Base-by-base conservation (phyloP, 208 protist genomes). In the Endotrypanum monterogeii region DNA sequence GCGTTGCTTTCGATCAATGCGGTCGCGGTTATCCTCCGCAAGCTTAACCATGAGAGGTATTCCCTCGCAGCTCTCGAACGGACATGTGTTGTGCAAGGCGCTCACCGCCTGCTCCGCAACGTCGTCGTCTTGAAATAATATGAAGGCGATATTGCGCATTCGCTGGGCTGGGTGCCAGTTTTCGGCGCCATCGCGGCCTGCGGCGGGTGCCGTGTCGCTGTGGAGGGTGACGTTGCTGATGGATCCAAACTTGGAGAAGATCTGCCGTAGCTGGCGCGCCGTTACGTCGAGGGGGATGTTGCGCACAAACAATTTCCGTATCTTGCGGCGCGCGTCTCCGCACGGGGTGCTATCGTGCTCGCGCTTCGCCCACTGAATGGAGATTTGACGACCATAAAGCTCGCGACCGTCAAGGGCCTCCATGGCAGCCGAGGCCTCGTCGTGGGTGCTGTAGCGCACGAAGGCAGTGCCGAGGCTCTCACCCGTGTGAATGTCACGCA, bases 401-500 rank as follows among this genome's bases (percentile, higher is more conserved):
- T 86, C 71, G 7, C n/a, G 73, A 1, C 85, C 89, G 61, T 91
- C 83, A 12, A 90, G 82, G 0, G 57, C 83, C 30, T 54, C 69
- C 73, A 96, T 87, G 18, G 92, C 92, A 2, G 67, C 35, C 14
- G 71, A 68, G 18, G 92, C 92, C 65, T 92, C 72, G n/a, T 92
- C 89, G 51, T 85, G 82, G 18, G 75, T 85, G 39, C 79, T 80
- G 76, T 85, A 96, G 68, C 89, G 89, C 66, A 96, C 89, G 86
- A 96, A 96, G 0, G 87, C 92, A 16, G 81, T 96, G 67, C 92
- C 89, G n/a, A 92, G 83, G 37, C 83, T 92, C 69, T 92, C 80
- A 11, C 92, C 92, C 0, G 89, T 94, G 83, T 96, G 89, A 67
- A 96, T 96, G 77, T 96, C 83, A n/a, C 89, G 87, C 87, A 94